Conservation (phyloP, 352 stramenopile genomes). For the Phytophthora gonapodyides region DNA sequence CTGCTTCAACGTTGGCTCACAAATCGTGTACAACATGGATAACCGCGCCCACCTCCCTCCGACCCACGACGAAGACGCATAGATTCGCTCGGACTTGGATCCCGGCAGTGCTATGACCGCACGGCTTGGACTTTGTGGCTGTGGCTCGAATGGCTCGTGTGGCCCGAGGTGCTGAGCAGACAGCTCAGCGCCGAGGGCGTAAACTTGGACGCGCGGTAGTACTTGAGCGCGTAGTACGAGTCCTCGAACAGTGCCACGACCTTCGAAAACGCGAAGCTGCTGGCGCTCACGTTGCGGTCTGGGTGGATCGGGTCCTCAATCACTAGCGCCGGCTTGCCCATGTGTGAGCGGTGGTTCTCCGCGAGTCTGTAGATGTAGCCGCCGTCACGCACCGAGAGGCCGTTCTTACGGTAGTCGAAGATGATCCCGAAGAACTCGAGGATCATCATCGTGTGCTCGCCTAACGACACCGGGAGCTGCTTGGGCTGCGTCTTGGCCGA, state of each 20-base stretch:
- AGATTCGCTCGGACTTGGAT: constrained; percentile 11
- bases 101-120: constrained; percentile 26
- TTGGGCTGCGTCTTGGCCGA: constrained; percentile 19
- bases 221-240: constrained; percentile 86
- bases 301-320: constrained; percentile 91
- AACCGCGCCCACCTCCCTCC: constrained; percentile 1
- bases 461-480: constrained; percentile 51
- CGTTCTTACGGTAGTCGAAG: constrained; percentile 87
- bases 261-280: constrained; percentile 85
- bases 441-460: constrained; percentile 74
- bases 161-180: constrained; percentile 68
- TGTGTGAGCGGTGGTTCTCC: constrained; percentile 47
- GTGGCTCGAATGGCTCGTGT: constrained; percentile 44
- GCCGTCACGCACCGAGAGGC: constrained; percentile 80
- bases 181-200: constrained; percentile 79
- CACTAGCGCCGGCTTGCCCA: constrained; percentile 75
- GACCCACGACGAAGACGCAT: constrained; percentile 1
- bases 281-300: constrained; percentile 86
- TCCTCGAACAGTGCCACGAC: constrained; percentile 87
- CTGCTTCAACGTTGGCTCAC: constrained; percentile 29
- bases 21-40: constrained; percentile 43
- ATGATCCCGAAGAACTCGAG: constrained; percentile 88
- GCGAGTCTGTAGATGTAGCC: constrained; percentile 87
- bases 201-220: constrained; percentile 79
- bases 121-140: constrained; percentile 32